phyloP scores from a whole-genome alignment of 306 rosid species.

The Trifolium dubium region DNA sequence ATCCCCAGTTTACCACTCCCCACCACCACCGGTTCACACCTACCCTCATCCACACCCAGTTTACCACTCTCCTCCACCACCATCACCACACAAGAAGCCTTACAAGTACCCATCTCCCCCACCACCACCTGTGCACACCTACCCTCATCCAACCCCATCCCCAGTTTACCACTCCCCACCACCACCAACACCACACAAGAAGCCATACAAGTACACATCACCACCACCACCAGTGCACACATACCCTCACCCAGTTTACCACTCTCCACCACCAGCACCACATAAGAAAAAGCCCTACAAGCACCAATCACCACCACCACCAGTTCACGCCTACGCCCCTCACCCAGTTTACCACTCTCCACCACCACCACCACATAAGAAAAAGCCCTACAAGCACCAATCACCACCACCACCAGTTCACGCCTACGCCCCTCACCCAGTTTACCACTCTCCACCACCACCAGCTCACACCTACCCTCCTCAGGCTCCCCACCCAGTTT shows the following conservation, averaged over 20 bases:
- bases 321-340: conserved; percentile 2
- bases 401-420: conserved; percentile 9
- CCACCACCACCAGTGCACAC: conserved; percentile 33
- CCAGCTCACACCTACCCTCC: conserved; percentile 18
- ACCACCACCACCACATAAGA: conserved; percentile 30
- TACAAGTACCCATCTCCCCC: conserved; percentile 18
- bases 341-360: conserved; percentile 31
- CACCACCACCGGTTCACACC: conserved; percentile 35
- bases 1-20: conserved; percentile 1
- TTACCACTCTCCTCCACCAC: conserved; percentile 31
- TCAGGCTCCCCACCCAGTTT: conserved; percentile 36
- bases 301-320: conserved; percentile 22
- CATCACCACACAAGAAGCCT: conserved; percentile 13
- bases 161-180: not conserved
- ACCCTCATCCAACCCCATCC: not conserved
- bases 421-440: conserved; percentile 15
- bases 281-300: conserved; percentile 4
- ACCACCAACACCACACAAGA: conserved; percentile 25
- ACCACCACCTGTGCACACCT: conserved; percentile 24
- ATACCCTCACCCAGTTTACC: not conserved
- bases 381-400: conserved; percentile 17
- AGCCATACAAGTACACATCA: not conserved
- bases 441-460: conserved; percentile 36
- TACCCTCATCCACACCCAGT: conserved; percentile 3
- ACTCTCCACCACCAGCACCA: conserved; percentile 23